Evolutionary conservation across 495 filamentous ascomycete genomes (phyloP), one percentile per base, ranked within the genome.

Genomic region (Margaritispora aquatica): DNA sequence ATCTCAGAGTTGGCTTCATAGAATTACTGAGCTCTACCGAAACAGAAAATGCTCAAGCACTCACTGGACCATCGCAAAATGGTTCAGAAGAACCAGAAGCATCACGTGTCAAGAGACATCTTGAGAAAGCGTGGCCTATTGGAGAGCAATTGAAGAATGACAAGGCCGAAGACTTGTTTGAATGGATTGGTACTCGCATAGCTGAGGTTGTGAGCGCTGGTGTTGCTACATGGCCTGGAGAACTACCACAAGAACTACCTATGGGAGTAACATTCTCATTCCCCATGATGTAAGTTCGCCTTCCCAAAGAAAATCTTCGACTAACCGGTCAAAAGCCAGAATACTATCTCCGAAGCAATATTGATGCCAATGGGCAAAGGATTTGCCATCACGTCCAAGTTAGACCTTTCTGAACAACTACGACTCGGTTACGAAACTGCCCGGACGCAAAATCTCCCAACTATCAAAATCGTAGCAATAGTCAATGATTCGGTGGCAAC

Each of bases 281-380:
- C 64, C 89, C 90, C 13, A 91, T 93, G 73, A 81, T 84, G 83
- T 85, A 66, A 65, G 77, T 71, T 21, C 57, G 34, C 20, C 3
- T 22, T 27, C 27, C 19, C 21, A 60, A 15, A 36, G 27, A 49
- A 20, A 49, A 34, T 15, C 17, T 3, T 51, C 15, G 54, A 29
- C 51, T 67, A 15, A 67, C 23, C 26, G 10, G 44, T 1, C 1
- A 9, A 22, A 52, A 87, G 84, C 67, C 90, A 95, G 77, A 79
- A 80, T 57, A 85, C 86, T 22, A 75, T 93, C 50, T 77, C 86
- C 17, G 82, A 90, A 59, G 90, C 90, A 10, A 87, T 84, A 4
- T 71, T 95, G 38, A 90, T 91, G 86, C 80, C 86, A 5, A 92
- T 92, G 89, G 90, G 90, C 26, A 93, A 95, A 73, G 90, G 90